A percentile compares a stretch with the other conserved stretches of the same genome.
phyloP scores from a whole-genome alignment of 179 eudicot genomes.

The Sideroxylon spinosum region DNA sequence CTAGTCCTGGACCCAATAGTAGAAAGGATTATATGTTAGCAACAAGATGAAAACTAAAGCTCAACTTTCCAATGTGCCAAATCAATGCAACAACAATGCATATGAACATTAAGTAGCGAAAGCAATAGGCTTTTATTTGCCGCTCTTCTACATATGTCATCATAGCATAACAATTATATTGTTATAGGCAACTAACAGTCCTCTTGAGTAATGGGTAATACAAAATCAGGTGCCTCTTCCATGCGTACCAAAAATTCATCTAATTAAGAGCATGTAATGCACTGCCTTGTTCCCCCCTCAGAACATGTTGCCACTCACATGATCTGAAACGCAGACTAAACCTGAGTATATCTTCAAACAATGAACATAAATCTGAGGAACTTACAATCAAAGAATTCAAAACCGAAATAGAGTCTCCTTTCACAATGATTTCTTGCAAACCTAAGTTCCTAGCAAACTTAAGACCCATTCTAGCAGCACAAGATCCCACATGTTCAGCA shows the following conservation, averaged over 20 bases:
- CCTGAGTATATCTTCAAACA: background rate
- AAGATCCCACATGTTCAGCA: background rate
- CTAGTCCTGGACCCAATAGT: background rate
- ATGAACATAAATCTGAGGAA: background rate
- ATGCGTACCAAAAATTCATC: background rate
- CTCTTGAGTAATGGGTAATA: background rate
- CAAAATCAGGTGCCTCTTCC: background rate
- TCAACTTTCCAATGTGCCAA: background rate
- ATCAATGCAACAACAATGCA: background rate
- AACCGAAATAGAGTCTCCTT: background rate
- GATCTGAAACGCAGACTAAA: background rate
- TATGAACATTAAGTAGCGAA: background rate
- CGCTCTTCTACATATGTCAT: background rate
- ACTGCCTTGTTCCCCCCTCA: background rate
- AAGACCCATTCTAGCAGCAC: background rate
- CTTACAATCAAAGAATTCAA: background rate
- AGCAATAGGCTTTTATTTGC: background rate
- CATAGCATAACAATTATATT: background rate
- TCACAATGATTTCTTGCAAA: background rate
- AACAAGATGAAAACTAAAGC: background rate
- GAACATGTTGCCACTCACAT: constrained; percentile 1
- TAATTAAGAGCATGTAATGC: background rate
- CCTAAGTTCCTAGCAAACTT: background rate
- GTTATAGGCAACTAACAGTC: background rate
- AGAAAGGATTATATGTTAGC: background rate